Evolutionary conservation across 1,139 yeast species (phyloP), one percentile per base, ranked within the genome.

Genomic region (Protomyces macrosporus): DNA sequence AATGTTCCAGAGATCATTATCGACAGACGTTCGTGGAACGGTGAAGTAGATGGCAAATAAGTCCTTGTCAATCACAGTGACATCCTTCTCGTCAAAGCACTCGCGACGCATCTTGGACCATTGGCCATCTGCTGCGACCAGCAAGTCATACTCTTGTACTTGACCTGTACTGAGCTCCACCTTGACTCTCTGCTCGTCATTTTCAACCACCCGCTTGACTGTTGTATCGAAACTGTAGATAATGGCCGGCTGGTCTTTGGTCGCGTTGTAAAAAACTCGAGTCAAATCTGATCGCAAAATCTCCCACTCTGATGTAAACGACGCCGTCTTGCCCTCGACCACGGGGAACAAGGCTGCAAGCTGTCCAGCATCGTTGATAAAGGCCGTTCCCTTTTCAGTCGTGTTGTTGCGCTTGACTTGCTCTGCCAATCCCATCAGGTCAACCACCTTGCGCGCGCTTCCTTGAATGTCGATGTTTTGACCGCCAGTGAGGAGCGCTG

Each of bases 301-400:
- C 33, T 56, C 60, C 7, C 10, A 30, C 33, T 48, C 60, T 9
- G 60, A 56, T 12, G 60, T 56, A 54, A 56, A 56, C 2, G 55
- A 48, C 14, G 48, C 60, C 10, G 50, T 35, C n/a, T 23, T 30
- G 10, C 35, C n/a, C 23, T 30, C 16, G 23, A 5, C 10, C 30
- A 56, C 33, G 30, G 55, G 23, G 2, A 36, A 36, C 3, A 12
- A 9, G 12, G 39, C 39, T 9, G 12, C 9, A 7, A 12, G 2
- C 5, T 39, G 50, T 3, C 50, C 55, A 6, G 12, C 16, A 7
- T 57, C 55, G 35, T 51, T 34, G 32, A 51, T 37, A 34, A 57
- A 51, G n/a, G 32, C 34, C 33, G 42, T 33, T 1, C 62, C 62
- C 36, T 14, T 32, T 34, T 57, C 62, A 32, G 40, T 40, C 23